Evolutionary conservation across 1,139 yeast genomes (phyloP).

Genomic region (Scheffersomyces segobiensis): DNA sequence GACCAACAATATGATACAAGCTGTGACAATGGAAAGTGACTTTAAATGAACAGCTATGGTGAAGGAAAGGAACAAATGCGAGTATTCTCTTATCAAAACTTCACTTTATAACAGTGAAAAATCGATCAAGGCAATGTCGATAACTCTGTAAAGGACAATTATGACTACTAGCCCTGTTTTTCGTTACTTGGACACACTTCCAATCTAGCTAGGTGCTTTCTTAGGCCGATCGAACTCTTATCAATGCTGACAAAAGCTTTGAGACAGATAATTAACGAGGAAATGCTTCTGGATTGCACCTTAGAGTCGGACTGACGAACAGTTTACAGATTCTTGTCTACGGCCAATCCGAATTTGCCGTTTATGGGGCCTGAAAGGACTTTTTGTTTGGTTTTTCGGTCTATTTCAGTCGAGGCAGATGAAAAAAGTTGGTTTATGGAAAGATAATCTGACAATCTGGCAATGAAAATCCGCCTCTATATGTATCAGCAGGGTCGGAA

Average conservation of each 20-base stretch:
- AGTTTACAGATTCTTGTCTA: background rate
- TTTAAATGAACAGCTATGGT: too few relatives aligned
- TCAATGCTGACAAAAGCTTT: background rate
- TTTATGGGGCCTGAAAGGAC: background rate
- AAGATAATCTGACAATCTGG: background rate
- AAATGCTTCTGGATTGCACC: background rate
- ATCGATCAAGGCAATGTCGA: background rate
- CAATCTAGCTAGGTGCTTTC: background rate
- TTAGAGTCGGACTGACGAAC: background rate
- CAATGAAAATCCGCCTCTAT: background rate
- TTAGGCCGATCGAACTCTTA: background rate
- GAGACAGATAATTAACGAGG: background rate
- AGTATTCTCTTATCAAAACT: background rate
- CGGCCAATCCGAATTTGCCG: background rate
- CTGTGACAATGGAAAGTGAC: background rate
- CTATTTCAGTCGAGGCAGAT: background rate
- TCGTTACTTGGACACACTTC: background rate
- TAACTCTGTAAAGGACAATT: background rate
- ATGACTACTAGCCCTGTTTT: background rate
- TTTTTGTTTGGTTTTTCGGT: background rate
- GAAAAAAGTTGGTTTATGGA: background rate
- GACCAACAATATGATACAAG: background rate
- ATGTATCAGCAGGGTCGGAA: background rate
- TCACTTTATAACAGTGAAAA: background rate
- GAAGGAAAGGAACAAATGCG: too few relatives aligned